Evolutionary conservation across 2,329 filamentous ascomycete species (phyloP), one percentile per base, ranked within the genome.

Genomic region (Ascochyta viciae-villosae): DNA sequence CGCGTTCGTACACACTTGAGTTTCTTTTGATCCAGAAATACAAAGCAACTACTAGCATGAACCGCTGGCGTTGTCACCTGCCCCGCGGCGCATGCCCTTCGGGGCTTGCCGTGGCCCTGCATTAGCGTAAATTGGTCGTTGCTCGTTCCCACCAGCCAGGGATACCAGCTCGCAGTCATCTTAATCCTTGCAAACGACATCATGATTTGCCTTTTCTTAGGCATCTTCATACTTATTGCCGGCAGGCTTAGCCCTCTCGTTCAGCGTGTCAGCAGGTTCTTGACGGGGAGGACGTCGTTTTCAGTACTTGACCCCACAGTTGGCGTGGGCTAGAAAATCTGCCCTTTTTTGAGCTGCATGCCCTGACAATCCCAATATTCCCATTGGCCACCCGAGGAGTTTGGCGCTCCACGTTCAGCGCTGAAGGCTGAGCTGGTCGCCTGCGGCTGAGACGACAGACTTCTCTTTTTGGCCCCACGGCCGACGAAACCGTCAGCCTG

Each of bases 381-480:
- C 22, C 3, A 56, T 56, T 56, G 53, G 53, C 27, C 42, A 41
- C 39, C 47, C 27, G 23, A 56, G 22, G 22, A 5, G 38, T 51
- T 56, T 51, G 53, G 47, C 43, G 53, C 41, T 47, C 53, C 53
- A 50, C 42, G 37, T 46, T 38, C 53, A 50, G 42, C 37, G 53
- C 53, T 46, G 47, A 56, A 26, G 53, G 53, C 53, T 51, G 48
- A 56, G 53, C 53, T 48, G 47, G 48, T 47, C 42, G 47, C 41
- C 31, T 56, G 53, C 53, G 53, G 53, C 53, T 56, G 53, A 56
- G 53, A 48, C 53, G 31, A 48, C 22, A 51, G 42, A 51, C 42
- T 56, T 56, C 53, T 56, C 47, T 29, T 56, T 56, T 56, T 51
- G 48, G 53, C 53, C 38, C 47, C 42, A 51, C 43, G 53, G 12